These are phyloP conservation scores for Quercus phellos DNA, from an alignment of 331 rosid species.

Conservation along the genomic window DNA sequence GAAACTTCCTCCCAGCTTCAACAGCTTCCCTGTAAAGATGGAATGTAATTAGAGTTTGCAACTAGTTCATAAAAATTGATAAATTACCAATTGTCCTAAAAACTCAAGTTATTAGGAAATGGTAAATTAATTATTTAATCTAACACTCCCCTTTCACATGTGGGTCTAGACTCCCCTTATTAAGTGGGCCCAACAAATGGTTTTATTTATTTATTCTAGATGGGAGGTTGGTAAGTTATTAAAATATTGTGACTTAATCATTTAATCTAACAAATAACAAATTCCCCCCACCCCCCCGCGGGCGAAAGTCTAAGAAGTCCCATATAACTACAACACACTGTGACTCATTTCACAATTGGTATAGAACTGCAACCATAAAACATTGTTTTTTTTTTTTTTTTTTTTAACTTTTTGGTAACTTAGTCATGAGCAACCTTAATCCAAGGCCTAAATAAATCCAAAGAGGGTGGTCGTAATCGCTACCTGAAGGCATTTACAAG, in stretches of 20 bases:
- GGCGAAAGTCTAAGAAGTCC: not conserved
- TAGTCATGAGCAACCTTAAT: not conserved
- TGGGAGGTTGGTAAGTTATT: no score
- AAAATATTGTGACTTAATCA: no score
- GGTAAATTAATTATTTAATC: no score
- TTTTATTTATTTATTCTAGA: no score
- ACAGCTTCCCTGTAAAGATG: slow-evolving; percentile 78
- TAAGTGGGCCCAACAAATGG: no score
- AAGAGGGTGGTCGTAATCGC: not conserved
- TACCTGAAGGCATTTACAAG: slow-evolving; percentile 90
- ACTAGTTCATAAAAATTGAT: not conserved
- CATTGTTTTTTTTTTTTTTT: not conserved
- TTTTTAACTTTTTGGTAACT: not conserved
- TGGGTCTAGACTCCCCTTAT: no score
- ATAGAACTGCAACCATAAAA: not conserved
- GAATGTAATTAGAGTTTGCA: not conserved
- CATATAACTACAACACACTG: not conserved
- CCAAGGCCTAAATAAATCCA: not conserved
- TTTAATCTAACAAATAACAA: not conserved
- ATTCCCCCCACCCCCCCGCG: not conserved
- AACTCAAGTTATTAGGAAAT: no score
- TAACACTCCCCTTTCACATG: no score
- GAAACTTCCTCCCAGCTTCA: slow-evolving; percentile 86
- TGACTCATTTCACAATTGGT: not conserved
- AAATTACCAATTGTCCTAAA: no score